phyloP scores from a whole-genome alignment of 2,329 filamentous ascomycete genomes.

The Colletotrichum kahawae region DNA sequence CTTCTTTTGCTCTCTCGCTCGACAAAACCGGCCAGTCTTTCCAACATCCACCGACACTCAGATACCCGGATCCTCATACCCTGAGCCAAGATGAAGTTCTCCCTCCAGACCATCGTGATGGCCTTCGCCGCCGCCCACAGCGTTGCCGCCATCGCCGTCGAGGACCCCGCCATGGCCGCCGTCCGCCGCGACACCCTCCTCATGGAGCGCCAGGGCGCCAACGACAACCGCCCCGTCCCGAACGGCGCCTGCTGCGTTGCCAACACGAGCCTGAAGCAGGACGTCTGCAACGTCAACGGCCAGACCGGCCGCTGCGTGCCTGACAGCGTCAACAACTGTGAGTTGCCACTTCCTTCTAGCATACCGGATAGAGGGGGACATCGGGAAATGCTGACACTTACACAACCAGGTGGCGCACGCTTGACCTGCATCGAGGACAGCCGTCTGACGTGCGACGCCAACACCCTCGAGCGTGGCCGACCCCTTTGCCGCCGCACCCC shows the following conservation, averaged over 20 bases:
- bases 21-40: background rate
- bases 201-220: constrained; percentile 35
- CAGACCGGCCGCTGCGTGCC: constrained; percentile 38
- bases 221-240: constrained; percentile 38
- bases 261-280: constrained; percentile 39
- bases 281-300: constrained; percentile 38
- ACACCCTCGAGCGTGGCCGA: constrained; percentile 30
- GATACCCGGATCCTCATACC: background rate
- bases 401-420: constrained; percentile 22
- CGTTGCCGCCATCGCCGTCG: constrained; percentile 23
- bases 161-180: constrained; percentile 21
- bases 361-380: background rate
- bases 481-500: constrained; percentile 30
- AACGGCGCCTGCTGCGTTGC: constrained; percentile 38
- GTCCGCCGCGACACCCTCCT: constrained; percentile 27
- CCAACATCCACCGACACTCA: background rate
- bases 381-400: background rate
- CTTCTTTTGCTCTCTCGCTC: background rate
- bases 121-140: constrained; percentile 28
- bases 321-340: constrained; percentile 38
- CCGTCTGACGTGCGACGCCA: constrained; percentile 31
- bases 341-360: constrained; percentile 6
- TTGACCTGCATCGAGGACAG: constrained; percentile 33
- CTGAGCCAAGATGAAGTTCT: constrained; percentile 31
- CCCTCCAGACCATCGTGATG: constrained; percentile 27